Conservation (phyloP, 2,329 filamentous ascomycete genomes). For the Apiospora pterosperma region DNA sequence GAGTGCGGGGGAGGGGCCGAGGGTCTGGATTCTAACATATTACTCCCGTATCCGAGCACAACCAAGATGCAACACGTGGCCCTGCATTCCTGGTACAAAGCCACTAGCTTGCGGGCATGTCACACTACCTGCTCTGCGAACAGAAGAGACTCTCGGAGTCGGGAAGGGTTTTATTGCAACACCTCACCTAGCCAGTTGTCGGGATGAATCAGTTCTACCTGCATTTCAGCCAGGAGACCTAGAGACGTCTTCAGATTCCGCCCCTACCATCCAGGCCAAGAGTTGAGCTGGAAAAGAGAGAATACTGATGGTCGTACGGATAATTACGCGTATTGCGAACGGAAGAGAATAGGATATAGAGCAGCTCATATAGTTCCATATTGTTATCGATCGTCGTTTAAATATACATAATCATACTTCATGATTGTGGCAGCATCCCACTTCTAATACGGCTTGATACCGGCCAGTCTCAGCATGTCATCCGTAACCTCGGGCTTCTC, state of each 20-base stretch:
- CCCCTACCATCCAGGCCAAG: background rate
- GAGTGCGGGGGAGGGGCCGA: background rate
- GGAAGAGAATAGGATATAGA: no score
- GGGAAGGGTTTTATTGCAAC: no score
- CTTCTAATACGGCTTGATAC: slow-evolving; percentile 23
- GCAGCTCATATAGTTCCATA: background rate
- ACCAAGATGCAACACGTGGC: background rate
- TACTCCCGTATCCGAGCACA: background rate
- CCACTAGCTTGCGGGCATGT: background rate
- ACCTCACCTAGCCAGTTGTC: no score
- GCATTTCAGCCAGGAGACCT: no score
- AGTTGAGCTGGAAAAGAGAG: background rate
- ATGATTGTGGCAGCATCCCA: background rate
- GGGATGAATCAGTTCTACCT: background rate
- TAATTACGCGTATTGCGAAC: background rate
- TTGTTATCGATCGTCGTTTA: background rate
- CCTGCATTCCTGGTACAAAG: background rate
- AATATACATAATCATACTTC: background rate
- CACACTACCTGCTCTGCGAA: background rate
- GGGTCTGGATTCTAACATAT: background rate
- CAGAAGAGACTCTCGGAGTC: background rate
- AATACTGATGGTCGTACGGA: no score
- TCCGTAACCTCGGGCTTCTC: slow-evolving; percentile 34
- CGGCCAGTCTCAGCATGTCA: slow-evolving; percentile 30
- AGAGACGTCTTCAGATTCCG: background rate